Base-by-base conservation (phyloP, 1,139 yeast genomes). In the Geotrichum bryndzae region DNA sequence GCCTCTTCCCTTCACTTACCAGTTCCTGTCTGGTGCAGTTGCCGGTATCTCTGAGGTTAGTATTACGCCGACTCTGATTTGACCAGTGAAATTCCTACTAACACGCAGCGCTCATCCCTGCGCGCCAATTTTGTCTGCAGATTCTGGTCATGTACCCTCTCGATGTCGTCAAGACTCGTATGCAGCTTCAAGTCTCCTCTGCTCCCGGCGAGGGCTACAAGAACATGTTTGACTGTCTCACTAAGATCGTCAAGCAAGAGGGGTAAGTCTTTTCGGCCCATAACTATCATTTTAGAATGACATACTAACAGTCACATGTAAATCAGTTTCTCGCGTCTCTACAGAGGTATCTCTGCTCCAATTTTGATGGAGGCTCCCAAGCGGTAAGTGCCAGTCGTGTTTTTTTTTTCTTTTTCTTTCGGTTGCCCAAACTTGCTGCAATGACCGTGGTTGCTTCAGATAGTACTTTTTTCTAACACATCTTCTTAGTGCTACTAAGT, bases 341-440 rank as follows among this genome's bases (percentile, higher is more conserved):
- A 94, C 77, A 86, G 92, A 74, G 99, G 99, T 67, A 94, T 94
- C 69, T 79, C 88, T 38, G 97, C 99, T 22, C 99, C 99, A 55
- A 90, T 94, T 69, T 81, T 94, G 72, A 94, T 94, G 99, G 99
- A 94, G 75, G 99, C 99, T n/a, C 99, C 99, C 66, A 94, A 94
- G 82, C 72, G 79, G 57, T 58, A 46, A 51, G 59, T 57, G 51
- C n/a, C n/a, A 7, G 18, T 38, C 13, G 10, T 10, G 7, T 8
- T 25, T 51, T 51, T 8, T 8, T 64, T 61, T 41, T 29, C 31
- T 18, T 18, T 18, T 18, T 18, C 18, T 10, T 13, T 27, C 31
- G 31, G 6, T 27, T 6, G 6, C 31, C 31, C 6, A 6, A 27
- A 3, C 6, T 27, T 27, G 31, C 31, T 27, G 31, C 31, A 3